Conservation (phyloP, 352 stramenopile species). For the Pythium brassicae region DNA sequence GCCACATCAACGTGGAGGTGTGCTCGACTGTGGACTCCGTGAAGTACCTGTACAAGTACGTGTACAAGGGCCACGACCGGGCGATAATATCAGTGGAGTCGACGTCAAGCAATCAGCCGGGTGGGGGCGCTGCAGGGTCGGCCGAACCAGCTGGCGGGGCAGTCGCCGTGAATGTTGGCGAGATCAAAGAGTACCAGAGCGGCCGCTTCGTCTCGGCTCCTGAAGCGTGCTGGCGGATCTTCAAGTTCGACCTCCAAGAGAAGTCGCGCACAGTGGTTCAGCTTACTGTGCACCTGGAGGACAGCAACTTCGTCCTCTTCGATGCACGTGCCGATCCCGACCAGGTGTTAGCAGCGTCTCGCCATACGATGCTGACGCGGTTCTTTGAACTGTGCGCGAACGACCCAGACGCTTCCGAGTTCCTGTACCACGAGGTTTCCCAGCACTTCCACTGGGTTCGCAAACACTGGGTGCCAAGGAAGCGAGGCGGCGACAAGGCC, state of each 20-base stretch:
- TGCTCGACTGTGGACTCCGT: conserved; percentile 14
- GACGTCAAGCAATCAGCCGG: no score
- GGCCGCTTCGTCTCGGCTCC: background rate
- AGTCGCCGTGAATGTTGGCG: background rate
- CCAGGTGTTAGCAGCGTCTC: conserved; percentile 16
- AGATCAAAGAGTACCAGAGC: background rate
- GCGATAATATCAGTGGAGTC: conserved; percentile 12
- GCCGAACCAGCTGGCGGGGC: no score
- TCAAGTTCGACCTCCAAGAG: conserved; percentile 4
- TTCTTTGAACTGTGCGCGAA: conserved; percentile 46
- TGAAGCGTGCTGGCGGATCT: conserved; percentile 3
- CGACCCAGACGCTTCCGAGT: background rate
- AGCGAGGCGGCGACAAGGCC: background rate
- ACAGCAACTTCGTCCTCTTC: conserved; percentile 6
- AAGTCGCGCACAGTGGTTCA: conserved; percentile 1
- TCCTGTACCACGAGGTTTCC: background rate
- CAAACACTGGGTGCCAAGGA: background rate
- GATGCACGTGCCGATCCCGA: conserved; percentile 2
- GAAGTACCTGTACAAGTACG: conserved; percentile 19
- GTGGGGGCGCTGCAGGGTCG: no score
- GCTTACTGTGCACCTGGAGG: background rate
- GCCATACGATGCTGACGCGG: conserved; percentile 28
- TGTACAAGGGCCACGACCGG: conserved; percentile 47
- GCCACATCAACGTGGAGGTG: conserved; percentile 57
- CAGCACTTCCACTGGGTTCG: background rate